Conservation (phyloP, 306 rosid genomes). For the Castanea crenata region DNA sequence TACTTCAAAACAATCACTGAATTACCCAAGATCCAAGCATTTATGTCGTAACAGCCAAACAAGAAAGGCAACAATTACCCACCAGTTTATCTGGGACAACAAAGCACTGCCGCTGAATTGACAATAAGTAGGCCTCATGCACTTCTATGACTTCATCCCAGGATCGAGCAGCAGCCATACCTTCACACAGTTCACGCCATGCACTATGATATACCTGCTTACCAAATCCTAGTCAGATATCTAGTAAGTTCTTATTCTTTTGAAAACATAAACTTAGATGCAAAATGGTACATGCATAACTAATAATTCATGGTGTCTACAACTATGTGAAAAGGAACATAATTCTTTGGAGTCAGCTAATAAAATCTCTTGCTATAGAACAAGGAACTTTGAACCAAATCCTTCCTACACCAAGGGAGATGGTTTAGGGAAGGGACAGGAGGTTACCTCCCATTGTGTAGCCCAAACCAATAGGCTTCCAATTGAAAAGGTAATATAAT, state of each 20-base stretch:
- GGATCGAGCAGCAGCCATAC: slow-evolving; percentile 78
- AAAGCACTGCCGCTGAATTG: slow-evolving; percentile 94
- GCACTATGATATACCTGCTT: slow-evolving; percentile 99
- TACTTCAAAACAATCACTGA: slow-evolving; percentile 15
- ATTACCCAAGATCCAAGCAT: slow-evolving; percentile 24
- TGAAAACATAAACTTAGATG: slow-evolving; percentile 9
- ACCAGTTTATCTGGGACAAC: slow-evolving; percentile 99
- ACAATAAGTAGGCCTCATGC: slow-evolving; percentile 81
- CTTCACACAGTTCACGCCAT: slow-evolving; percentile 92
- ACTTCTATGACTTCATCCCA: slow-evolving; percentile 94
- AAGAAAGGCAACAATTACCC: slow-evolving; percentile 19
- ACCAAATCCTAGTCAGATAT: slow-evolving; percentile 31
- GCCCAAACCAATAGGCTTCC: too few species aligned
- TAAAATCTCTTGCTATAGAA: too few species aligned
- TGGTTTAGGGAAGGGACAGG: too few species aligned
- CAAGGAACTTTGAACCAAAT: too few species aligned
- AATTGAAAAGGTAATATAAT: too few species aligned
- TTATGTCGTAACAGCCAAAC: neutral
- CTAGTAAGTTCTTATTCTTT: slow-evolving; percentile 23
- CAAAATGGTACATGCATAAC: slow-evolving; percentile 9
- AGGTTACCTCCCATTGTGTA: too few species aligned
- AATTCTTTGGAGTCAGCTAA: neutral
- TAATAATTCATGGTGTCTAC: neutral
- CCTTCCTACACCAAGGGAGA: too few species aligned
- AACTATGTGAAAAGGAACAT: neutral